Evolutionary conservation across 169 alveolate genomes (phyloP), one percentile per base, ranked within the genome.

Genomic region (Plasmodium yoelii): DNA sequence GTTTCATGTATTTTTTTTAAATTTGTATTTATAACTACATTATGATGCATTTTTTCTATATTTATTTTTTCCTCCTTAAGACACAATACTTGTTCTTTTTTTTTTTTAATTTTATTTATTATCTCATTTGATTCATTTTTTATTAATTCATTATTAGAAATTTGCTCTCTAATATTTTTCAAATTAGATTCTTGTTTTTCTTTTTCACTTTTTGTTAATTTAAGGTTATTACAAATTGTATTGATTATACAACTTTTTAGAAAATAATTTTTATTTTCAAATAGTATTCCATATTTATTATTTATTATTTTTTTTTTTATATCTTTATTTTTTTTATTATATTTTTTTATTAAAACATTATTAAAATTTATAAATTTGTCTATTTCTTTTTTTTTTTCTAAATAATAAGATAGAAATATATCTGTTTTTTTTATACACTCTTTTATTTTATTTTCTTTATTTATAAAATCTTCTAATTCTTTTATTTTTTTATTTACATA

Each of bases 21-120:
- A 42, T 87, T 87, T 1, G 70, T 69, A 44, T 73, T 87, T 19
- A 74, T 71, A 71, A 87, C 53, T 51, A 87, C 65, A 51, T 56
- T 42, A 51, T 87, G 87, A 15, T 34, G 46, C 87, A 87, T 61
- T 59, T 71, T 69, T 64, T 87, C 88, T 4, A 87, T 65, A 60
- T 74, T 74, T 6, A 87, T 42, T 67, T 71, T 72, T 55, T 87
- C 92, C 10, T 70, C 75, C 59, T 87, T 53, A 71, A 87, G 39
- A 34, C 80, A 71, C 24, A 82, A 68, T 3, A 82, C 53, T n/a
- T 82, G 73, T 42, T 82, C 90, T 46, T 68, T 82, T 49, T 82
- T 82, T 60, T 74, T 39, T 8, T 51, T 72, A 8, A 60, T 39
- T 46, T 72, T 87, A 10, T 71, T 57, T n/a, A 18, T 69, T 18